phyloP scores from a whole-genome alignment of 2,329 filamentous ascomycete genomes.

The Penicillium expansum region DNA sequence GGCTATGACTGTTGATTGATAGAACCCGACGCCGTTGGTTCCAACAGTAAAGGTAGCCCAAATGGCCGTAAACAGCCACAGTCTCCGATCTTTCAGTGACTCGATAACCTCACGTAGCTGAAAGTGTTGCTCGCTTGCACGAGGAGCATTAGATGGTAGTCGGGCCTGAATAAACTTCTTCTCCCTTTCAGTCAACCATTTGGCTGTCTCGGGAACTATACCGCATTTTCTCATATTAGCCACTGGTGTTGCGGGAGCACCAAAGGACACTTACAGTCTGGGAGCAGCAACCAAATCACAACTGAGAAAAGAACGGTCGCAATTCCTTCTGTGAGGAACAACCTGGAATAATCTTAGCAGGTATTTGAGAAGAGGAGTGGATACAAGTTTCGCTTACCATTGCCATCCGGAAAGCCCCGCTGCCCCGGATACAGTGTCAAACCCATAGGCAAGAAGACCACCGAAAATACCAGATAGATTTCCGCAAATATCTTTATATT shows the following conservation, averaged over 20 bases:
- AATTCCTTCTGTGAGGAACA: conserved; percentile 25
- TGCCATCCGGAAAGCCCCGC: conserved; percentile 33
- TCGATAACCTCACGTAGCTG: conserved; percentile 39
- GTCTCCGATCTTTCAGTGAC: conserved; percentile 41
- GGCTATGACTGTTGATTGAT: conserved; percentile 44
- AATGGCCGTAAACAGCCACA: conserved; percentile 48
- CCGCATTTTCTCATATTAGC: neutral
- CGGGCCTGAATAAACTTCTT: conserved; percentile 51
- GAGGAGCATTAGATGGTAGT: conserved; percentile 44
- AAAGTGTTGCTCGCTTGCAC: conserved; percentile 42
- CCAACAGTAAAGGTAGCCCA: conserved; percentile 51
- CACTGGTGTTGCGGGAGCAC: neutral
- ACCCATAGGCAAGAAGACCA: conserved; percentile 46
- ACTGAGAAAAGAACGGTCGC: conserved; percentile 22
- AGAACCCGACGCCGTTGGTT: conserved; percentile 46
- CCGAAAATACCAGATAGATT: conserved; percentile 45
- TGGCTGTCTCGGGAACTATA: conserved; percentile 44
- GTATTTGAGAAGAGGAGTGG: neutral
- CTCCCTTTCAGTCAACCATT: conserved; percentile 48
- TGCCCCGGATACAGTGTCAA: conserved; percentile 40
- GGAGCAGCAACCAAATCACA: conserved; percentile 39
- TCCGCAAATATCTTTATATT: conserved; percentile 37
- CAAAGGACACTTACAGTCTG: conserved; percentile 45
- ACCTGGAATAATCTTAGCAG: conserved; percentile 8
- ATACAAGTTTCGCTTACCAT: conserved; percentile 14